Evolutionary conservation across 2,329 filamentous ascomycete genomes (phyloP), one percentile per base, ranked within the genome.

Genomic region (Microcyclospora pomicola): DNA sequence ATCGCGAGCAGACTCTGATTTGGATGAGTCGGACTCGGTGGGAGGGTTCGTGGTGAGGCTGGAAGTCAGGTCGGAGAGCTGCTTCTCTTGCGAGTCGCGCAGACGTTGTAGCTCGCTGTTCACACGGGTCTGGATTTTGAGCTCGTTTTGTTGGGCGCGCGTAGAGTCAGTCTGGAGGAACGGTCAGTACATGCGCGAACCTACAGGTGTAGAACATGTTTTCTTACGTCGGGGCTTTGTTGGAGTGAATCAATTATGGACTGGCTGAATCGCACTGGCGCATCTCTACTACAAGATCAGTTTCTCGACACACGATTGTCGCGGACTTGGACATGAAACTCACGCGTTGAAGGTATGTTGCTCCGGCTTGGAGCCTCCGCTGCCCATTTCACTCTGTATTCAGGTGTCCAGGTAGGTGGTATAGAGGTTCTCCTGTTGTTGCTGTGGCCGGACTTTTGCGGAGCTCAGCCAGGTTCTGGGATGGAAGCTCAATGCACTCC

Each of bases 71-170:
- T 76, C 67, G 49, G 71, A 68, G 46, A 94, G 77, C 42, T 77
- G 75, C 35, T 77, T 70, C 47, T 74, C 64, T 59, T 88, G 80
- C 51, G 78, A 68, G 46, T 75, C 71, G 58, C 79, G 78, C 47
- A 94, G 75, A 51, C 78, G 79, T 62, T 80, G 77, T 49, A 96
- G 83, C 65, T 95, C 87, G 53, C 77, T 71, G 53, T 80, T 76
- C 43, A 95, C 84, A 62, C 88, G 87, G 58, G 75, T 68, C 67
- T 95, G 87, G 61, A 94, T 79, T 53, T 88, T 80, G 46, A 91
- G 76, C 66, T 96, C 88, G 60, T 85, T 67, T 55, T 79, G 70
- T 64, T 83, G 83, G 53, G 80, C 73, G 58, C 88, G 86, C 48
- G 85, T 87, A 42, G 79, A 77, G 66, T 96, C 87, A 63, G 82